A percentile compares a stretch with the other conserved stretches of the same genome.
phyloP scores from a whole-genome alignment of 805 yeast species.

The Kluyveromyces dobzhanskii region DNA sequence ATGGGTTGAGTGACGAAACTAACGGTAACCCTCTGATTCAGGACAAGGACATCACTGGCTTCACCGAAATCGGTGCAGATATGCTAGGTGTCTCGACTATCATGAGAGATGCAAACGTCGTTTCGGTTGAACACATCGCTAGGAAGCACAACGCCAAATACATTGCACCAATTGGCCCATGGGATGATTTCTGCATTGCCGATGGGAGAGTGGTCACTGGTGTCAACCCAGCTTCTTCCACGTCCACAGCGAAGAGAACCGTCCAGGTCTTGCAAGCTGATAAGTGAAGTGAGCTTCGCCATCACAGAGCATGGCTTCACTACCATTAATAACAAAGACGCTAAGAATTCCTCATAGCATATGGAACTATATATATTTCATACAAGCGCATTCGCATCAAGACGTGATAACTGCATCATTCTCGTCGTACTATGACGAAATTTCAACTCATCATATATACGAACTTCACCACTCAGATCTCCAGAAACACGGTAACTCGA shows the following conservation, averaged over 20 bases:
- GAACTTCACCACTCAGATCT: too few relatives aligned
- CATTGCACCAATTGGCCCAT: constrained; percentile 41
- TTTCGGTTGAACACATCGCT: constrained; percentile 33
- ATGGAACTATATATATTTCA: too few relatives aligned
- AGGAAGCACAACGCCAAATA: constrained; percentile 36
- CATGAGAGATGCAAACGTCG: constrained; percentile 23
- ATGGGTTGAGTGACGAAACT: constrained; percentile 34
- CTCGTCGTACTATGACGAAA: too few relatives aligned
- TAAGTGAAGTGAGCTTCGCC: too few relatives aligned
- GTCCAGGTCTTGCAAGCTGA: constrained; percentile 21
- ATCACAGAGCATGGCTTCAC: too few relatives aligned
- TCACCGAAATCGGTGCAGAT: constrained; percentile 48
- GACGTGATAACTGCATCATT: too few relatives aligned
- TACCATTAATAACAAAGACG: too few relatives aligned
- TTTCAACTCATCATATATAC: too few relatives aligned
- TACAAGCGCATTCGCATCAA: too few relatives aligned
- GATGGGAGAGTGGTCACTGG: constrained; percentile 62
- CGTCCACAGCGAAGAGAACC: constrained; percentile 38
- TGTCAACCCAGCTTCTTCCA: constrained; percentile 52
- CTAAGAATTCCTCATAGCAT: too few relatives aligned
- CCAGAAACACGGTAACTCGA: too few relatives aligned
- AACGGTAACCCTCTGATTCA: constrained; percentile 39
- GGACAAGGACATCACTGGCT: constrained; percentile 54
- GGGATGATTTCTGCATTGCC: constrained; percentile 40
- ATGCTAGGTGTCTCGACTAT: constrained; percentile 16